These are phyloP conservation scores for Debaryomyces castellii DNA, from an alignment of 805 yeast genomes.

Conservation along the genomic window DNA sequence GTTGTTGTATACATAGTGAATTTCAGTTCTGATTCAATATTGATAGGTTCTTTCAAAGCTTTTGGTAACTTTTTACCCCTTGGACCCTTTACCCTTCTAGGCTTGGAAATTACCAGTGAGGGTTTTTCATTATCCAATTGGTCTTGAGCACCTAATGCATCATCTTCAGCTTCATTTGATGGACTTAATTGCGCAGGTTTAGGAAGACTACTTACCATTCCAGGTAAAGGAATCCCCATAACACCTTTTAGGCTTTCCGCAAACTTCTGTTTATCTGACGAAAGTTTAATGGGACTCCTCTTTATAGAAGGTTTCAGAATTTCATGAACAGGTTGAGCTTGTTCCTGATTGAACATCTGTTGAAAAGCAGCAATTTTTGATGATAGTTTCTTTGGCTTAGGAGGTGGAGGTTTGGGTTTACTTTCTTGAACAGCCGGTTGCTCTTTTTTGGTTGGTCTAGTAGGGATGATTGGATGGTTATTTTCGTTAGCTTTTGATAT, in stretches of 20 bases:
- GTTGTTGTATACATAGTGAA: conserved; percentile 31
- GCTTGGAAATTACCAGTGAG: conserved; percentile 17
- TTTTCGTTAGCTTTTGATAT: neutral
- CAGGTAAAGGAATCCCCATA: conserved; percentile 52
- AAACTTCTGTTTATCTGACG: conserved; percentile 45
- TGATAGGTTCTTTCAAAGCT: conserved; percentile 44
- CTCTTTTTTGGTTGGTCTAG: conserved; percentile 6
- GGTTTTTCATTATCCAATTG: conserved; percentile 8
- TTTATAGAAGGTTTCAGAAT: conserved; percentile 5
- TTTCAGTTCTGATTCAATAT: conserved; percentile 32
- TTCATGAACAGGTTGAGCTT: conserved; percentile 6
- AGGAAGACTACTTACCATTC: conserved; percentile 46
- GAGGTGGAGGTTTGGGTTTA: conserved; percentile 37
- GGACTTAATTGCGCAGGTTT: conserved; percentile 5
- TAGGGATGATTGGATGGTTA: conserved; percentile 5
- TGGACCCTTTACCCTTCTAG: conserved; percentile 69
- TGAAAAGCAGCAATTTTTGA: conserved; percentile 81
- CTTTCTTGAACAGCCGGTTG: neutral
- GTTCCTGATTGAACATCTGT: conserved; percentile 56
- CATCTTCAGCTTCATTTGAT: conserved; percentile 10
- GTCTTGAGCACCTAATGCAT: conserved; percentile 11
- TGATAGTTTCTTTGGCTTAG: conserved; percentile 75
- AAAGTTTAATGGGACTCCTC: conserved; percentile 19
- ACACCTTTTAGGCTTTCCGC: conserved; percentile 61
- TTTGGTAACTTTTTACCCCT: conserved; percentile 69